These are phyloP conservation scores for Sindora glabra DNA, from an alignment of 306 rosid species.

Conservation along the genomic window DNA sequence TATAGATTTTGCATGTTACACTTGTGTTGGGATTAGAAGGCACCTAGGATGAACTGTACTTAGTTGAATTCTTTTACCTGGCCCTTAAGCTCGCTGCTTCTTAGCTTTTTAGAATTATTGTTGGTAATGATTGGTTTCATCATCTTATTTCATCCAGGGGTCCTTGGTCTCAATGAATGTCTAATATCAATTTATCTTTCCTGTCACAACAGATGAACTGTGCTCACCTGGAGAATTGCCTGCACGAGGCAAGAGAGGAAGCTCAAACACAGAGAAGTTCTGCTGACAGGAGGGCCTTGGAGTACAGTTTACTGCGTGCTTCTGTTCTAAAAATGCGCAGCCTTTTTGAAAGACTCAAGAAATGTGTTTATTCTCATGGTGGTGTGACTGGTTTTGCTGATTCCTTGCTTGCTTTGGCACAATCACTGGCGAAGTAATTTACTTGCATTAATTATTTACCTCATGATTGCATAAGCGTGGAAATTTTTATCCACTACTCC, in stretches of 20 bases:
- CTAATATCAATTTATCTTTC: slow-evolving; percentile 3
- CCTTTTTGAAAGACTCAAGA: slow-evolving; percentile 75
- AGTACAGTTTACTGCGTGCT: slow-evolving; percentile 70
- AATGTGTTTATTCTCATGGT: slow-evolving; percentile 63
- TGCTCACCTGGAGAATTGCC: slow-evolving; percentile 91
- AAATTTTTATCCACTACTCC: not conserved
- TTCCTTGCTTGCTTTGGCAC: slow-evolving; percentile 56
- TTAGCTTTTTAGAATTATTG: not conserved
- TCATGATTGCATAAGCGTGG: not conserved
- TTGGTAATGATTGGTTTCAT: not conserved
- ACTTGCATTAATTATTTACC: not conserved
- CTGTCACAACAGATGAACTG: slow-evolving; percentile 75
- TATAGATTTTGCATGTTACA: not conserved
- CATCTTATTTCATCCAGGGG: not conserved
- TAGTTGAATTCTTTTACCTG: not conserved
- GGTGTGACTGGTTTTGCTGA: slow-evolving; percentile 68
- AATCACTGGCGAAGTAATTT: slow-evolving; percentile 87
- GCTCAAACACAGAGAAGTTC: slow-evolving; percentile 98
- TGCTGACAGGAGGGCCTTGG: slow-evolving; percentile 89
- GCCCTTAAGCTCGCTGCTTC: not conserved
- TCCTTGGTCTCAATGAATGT: not conserved
- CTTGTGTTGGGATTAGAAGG: not conserved
- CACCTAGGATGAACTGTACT: slow-evolving; percentile 2
- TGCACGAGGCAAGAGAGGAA: slow-evolving; percentile 99
- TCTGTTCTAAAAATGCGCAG: slow-evolving; percentile 78